A percentile compares a stretch with the other conserved stretches of the same genome.
phyloP scores from a whole-genome alignment of 1,284 basidiomycete genomes.

The Malassezia furfur region DNA sequence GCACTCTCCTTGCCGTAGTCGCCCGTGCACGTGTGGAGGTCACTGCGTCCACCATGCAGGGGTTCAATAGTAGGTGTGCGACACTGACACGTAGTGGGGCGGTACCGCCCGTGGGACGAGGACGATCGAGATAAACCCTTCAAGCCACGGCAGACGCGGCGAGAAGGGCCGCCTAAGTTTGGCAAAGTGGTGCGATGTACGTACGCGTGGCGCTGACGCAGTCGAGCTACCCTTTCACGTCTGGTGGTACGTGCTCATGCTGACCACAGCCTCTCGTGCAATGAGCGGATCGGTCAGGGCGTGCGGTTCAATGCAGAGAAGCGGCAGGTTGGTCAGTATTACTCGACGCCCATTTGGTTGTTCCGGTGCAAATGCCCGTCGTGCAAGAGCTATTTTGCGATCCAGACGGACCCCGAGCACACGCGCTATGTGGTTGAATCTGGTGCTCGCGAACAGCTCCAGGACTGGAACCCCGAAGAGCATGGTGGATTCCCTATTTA shows the following conservation, averaged over 20 bases:
- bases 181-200: conserved; percentile 71
- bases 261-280: conserved; percentile 13
- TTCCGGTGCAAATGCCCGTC: conserved; percentile 96
- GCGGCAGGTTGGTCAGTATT: conserved; percentile 89
- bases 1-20: conserved; percentile 1
- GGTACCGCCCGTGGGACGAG: conserved; percentile 30
- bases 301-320: conserved; percentile 93
- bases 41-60: conserved; percentile 31
- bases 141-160: conserved; percentile 58
- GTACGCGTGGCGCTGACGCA: background rate
- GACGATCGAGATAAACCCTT: conserved; percentile 21
- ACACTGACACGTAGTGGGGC: conserved; percentile 24
- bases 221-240: conserved; percentile 78
- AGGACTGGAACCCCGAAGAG: conserved; percentile 92
- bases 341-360: conserved; percentile 81
- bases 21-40: conserved; percentile 7
- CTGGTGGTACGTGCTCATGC: conserved; percentile 62
- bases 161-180: conserved; percentile 69
- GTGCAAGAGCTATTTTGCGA: conserved; percentile 87
- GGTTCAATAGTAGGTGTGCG: conserved; percentile 27
- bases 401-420: conserved; percentile 93
- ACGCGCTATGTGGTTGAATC: conserved; percentile 84
- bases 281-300: conserved; percentile 30
- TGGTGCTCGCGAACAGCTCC: conserved; percentile 79
- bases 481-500: conserved; percentile 83